Evolutionary conservation across 2,329 filamentous ascomycete genomes (phyloP), one percentile per base, ranked within the genome.

Genomic region (Penicillium italicum): DNA sequence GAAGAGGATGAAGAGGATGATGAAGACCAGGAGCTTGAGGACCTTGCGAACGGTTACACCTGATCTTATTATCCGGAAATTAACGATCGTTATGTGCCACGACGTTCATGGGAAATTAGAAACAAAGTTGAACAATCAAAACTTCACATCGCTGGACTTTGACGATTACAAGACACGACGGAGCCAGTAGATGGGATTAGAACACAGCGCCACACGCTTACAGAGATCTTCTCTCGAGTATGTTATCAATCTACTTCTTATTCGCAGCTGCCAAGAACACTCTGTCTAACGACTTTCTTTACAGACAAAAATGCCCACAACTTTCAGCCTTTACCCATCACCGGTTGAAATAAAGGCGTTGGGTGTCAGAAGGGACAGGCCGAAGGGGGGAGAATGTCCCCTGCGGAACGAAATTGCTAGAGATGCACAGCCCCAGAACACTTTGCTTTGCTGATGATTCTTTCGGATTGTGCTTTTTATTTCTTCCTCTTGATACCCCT

Each of bases 11-110:
- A 50, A 20, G 48, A 55, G 9, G 52, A 55, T 16, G 46, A 50
- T 10, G 53, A 55, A 51, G 53, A 55, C 16, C 40, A 55, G 33
- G 53, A 55, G 34, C 40, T 55, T 22, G 53, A 51, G 4, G 53
- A 55, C n/a, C 53, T 55, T 24, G 47, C 24, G 28, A 55, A 51
- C 8, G 47, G 34, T 9, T 30, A 40, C 7, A 20, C 40, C 12
- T 55, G 53, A 55, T 33, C 28, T 34, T 7, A 18, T 33, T 14
- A n/a, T 34, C 33, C 18, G 11, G 24, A 5, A 38, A 41, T 20
- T 18, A 40, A 41, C 10, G 26, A 41, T 31, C 18, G 9, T 24
- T 47, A 53, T 38, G 24, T 34, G 26, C 28, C 34, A 47, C 11
- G 50, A 53, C 5, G 10, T 37, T 30, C 18, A 30, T 38, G 18